A percentile compares a stretch with the other conserved stretches of the same genome.
Conservation (phyloP, 75 land plant genomes). For the Gnetum montanum region DNA sequence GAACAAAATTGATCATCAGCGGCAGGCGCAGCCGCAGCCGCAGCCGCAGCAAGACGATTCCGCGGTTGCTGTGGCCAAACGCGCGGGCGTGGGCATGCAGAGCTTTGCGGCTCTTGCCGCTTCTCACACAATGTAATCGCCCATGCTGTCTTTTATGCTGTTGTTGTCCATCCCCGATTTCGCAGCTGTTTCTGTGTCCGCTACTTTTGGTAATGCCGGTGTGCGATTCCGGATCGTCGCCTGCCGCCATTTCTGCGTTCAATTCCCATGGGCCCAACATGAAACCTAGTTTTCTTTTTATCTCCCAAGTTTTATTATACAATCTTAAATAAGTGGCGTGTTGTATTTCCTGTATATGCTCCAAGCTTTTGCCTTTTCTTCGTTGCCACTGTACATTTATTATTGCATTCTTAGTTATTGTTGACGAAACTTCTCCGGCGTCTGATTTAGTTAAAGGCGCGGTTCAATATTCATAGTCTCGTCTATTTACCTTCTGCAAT, state of each 20-base stretch:
- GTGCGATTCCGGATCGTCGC: neutral
- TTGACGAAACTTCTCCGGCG: too few relatives aligned
- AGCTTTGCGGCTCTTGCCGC: slow-evolving; percentile 7
- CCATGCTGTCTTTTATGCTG: neutral
- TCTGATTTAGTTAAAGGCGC: too few relatives aligned
- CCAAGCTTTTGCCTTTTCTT: too few relatives aligned
- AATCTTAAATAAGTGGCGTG: too few relatives aligned
- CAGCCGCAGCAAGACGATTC: too few relatives aligned
- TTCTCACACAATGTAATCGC: slow-evolving; percentile 8
- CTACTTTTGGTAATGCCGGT: neutral
- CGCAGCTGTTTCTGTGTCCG: neutral
- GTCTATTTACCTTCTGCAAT: too few relatives aligned
- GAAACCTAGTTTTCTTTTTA: neutral
- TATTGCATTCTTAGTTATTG: too few relatives aligned
- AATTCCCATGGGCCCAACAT: neutral
- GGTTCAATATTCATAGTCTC: too few relatives aligned
- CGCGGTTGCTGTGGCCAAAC: neutral
- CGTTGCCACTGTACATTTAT: too few relatives aligned
- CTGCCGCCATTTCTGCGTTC: too few relatives aligned
- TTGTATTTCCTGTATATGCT: too few relatives aligned
- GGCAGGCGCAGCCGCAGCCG: too few relatives aligned
- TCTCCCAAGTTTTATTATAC: neutral
- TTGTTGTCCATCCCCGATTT: neutral
- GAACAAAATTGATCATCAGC: neutral
- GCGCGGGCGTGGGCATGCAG: slow-evolving; percentile 8